A percentile compares a stretch with the other conserved stretches of the same genome.
Evolutionary conservation across 192 early-diverging fungal species (phyloP).

Genomic region (Linderina pennispora): DNA sequence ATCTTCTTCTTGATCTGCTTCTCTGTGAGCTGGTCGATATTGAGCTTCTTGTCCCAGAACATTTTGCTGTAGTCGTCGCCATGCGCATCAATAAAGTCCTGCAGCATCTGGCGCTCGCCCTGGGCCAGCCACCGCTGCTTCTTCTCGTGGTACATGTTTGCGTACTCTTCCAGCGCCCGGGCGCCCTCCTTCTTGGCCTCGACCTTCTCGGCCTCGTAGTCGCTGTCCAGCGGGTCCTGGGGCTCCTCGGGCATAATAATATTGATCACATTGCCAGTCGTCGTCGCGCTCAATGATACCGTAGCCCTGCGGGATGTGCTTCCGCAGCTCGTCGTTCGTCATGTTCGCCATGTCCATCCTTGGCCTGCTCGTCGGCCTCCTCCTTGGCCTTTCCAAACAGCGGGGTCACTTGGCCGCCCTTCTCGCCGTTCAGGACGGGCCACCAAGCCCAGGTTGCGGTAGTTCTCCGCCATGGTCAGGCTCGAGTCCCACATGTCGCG

Average conservation of each 20-base stretch:
- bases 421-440: slow-evolving; percentile 58
- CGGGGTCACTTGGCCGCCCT: slow-evolving; percentile 47
- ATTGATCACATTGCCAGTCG: slow-evolving; percentile 63
- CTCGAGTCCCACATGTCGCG: slow-evolving; percentile 65
- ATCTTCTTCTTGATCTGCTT: slow-evolving; percentile 59
- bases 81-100: slow-evolving; percentile 60
- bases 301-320: slow-evolving; percentile 55
- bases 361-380: slow-evolving; percentile 10
- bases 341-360: slow-evolving; percentile 14
- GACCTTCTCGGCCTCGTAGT: slow-evolving; percentile 39
- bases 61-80: slow-evolving; percentile 69
- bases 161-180: slow-evolving; percentile 47
- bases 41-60: slow-evolving; percentile 71
- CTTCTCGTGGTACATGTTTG: slow-evolving; percentile 31
- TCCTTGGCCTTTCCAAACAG: slow-evolving; percentile 10
- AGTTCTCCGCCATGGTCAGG: slow-evolving; percentile 65
- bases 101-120: slow-evolving; percentile 52
- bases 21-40: slow-evolving; percentile 62
- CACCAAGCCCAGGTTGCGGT: slow-evolving; percentile 62
- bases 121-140: slow-evolving; percentile 49
- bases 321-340: slow-evolving; percentile 49
- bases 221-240: slow-evolving; percentile 37
- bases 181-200: slow-evolving; percentile 57
- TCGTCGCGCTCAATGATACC: slow-evolving; percentile 81
- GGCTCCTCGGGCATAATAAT: slow-evolving; percentile 58